These are phyloP conservation scores for Teunomyces atbi DNA, from an alignment of 805 yeast genomes.

Conservation along the genomic window DNA sequence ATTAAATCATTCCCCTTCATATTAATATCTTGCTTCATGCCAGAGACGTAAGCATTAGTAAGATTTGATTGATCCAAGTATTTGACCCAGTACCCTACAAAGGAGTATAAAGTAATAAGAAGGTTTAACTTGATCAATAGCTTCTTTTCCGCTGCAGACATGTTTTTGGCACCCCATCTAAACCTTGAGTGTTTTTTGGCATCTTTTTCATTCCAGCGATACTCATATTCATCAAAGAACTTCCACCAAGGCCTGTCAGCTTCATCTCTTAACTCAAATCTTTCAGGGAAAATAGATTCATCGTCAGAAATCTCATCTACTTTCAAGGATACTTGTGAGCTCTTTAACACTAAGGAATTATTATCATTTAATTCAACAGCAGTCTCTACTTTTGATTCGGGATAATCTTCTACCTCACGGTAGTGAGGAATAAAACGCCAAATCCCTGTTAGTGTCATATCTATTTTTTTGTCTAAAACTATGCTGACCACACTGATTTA, in stretches of 20 bases:
- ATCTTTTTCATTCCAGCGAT: constrained; percentile 13
- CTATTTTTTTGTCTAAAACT: background rate
- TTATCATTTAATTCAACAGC: background rate
- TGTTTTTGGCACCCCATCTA: constrained; percentile 25
- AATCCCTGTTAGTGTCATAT: background rate
- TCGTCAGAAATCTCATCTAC: background rate
- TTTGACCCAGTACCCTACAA: constrained; percentile 25
- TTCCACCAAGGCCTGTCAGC: constrained; percentile 50
- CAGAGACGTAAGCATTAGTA: constrained; percentile 23
- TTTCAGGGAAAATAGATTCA: background rate
- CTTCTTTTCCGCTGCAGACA: constrained; percentile 22
- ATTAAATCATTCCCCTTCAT: constrained; percentile 23
- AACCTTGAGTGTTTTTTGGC: constrained; percentile 9
- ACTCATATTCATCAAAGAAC: constrained; percentile 39
- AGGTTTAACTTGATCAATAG: constrained; percentile 24
- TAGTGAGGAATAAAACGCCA: constrained; percentile 1
- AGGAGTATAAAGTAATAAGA: constrained; percentile 21
- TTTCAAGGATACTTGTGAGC: background rate
- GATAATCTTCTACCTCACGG: constrained; percentile 3
- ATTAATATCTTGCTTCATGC: constrained; percentile 15
- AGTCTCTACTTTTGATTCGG: background rate
- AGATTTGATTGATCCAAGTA: constrained; percentile 23
- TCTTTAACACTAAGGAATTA: background rate
- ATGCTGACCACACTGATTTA: background rate
- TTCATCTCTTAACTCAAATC: constrained; percentile 48